Conservation (phyloP, 1,139 yeast species). For the Debaryomyces fabryi region DNA sequence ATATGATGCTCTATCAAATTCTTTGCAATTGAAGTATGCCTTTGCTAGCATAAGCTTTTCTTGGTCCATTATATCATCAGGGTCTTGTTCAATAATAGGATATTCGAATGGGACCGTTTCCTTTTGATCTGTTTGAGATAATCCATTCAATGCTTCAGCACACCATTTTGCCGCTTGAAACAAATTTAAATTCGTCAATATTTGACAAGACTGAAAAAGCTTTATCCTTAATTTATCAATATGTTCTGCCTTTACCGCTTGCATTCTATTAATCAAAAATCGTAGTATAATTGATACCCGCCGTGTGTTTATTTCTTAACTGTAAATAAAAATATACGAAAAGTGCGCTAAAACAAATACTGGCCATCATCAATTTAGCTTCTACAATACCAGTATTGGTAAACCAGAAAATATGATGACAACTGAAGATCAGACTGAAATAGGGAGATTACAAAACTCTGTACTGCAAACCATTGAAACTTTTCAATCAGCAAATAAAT, state of each 20-base stretch:
- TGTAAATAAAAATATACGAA: conserved; percentile 3
- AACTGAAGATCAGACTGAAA: background rate
- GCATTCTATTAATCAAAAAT: conserved; percentile 7
- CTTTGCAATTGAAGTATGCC: conserved; percentile 79
- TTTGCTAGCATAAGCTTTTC: conserved; percentile 63
- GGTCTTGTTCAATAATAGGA: conserved; percentile 27
- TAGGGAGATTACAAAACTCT: conserved; percentile 5
- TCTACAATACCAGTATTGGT: background rate
- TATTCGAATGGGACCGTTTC: conserved; percentile 14
- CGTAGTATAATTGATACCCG: background rate
- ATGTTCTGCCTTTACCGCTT: conserved; percentile 10
- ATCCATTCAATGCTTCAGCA: conserved; percentile 71
- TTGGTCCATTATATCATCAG: conserved; percentile 31
- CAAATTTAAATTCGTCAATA: conserved; percentile 49
- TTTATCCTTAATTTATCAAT: conserved; percentile 24
- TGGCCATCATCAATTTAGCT: background rate
- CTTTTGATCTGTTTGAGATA: conserved; percentile 16
- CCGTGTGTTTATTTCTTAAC: conserved; percentile 2
- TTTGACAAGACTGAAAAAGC: conserved; percentile 28
- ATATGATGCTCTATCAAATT: conserved; percentile 77
- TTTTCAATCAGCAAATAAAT: conserved; percentile 19
- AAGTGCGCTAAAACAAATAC: conserved; percentile 6
- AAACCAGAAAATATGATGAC: conserved; percentile 3
- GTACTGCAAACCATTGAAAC: conserved; percentile 13
- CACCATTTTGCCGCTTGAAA: conserved; percentile 80